Percentiles rank a stretch among this genome's conserved stretches.
These are phyloP conservation scores for Sporothrix humicola DNA, from an alignment of 2,329 filamentous ascomycete genomes.

Conservation along the genomic window DNA sequence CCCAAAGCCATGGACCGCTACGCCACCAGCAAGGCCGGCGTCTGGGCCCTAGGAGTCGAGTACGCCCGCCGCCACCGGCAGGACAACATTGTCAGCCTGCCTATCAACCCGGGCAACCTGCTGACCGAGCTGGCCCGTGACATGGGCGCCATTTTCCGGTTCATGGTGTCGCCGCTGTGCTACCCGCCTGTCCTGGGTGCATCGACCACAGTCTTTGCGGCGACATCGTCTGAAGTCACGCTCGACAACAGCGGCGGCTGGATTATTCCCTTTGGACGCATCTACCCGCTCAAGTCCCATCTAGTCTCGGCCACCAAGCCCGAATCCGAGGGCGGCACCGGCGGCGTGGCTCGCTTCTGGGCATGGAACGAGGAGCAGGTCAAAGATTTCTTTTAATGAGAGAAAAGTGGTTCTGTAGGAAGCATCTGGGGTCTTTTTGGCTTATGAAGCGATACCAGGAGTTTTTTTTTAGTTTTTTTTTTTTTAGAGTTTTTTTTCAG, in stretches of 20 bases:
- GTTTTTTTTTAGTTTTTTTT: not conserved
- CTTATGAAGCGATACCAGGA: constrained; percentile 1
- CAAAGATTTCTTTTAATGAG: constrained; percentile 28
- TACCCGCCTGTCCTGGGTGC: constrained; percentile 49
- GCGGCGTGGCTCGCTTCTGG: constrained; percentile 30
- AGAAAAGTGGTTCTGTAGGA: not conserved
- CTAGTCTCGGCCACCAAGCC: constrained; percentile 26
- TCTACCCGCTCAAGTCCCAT: constrained; percentile 11
- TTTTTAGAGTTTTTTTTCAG: too few relatives aligned
- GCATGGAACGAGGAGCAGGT: constrained; percentile 35
- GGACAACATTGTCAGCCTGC: constrained; percentile 34
- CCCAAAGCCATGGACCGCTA: constrained; percentile 32
- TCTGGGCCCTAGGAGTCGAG: constrained; percentile 38
- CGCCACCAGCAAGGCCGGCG: constrained; percentile 36
- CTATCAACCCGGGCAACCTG: constrained; percentile 50
- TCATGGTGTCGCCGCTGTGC: constrained; percentile 39
- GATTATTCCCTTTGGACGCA: constrained; percentile 35
- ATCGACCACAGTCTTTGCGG: constrained; percentile 56
- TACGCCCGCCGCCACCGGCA: constrained; percentile 34
- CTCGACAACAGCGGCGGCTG: constrained; percentile 40
- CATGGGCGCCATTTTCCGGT: constrained; percentile 36
- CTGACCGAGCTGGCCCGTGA: constrained; percentile 48
- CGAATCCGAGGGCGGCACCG: constrained; percentile 32
- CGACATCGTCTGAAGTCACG: constrained; percentile 52
- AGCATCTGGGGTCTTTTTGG: too few relatives aligned